These are phyloP conservation scores for Geranium incanum DNA, from an alignment of 441 rosid species.

Conservation along the genomic window DNA sequence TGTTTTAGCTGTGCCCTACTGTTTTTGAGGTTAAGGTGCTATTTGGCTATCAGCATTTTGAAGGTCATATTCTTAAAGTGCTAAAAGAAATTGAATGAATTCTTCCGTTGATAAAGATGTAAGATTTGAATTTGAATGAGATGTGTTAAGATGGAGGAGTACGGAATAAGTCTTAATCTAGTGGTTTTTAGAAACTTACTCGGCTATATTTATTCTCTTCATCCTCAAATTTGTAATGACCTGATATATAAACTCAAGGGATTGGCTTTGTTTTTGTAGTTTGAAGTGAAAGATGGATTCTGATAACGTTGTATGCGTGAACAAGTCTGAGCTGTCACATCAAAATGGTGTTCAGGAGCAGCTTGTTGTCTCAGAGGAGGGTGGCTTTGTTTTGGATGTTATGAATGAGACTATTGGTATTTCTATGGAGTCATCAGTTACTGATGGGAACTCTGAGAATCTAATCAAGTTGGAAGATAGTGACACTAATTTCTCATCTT, in stretches of 20 bases:
- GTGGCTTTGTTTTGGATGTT: slow-evolving; percentile 22
- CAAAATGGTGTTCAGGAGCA: slow-evolving; percentile 42
- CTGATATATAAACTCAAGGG: background rate
- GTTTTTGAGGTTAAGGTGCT: background rate
- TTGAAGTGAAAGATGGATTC: slow-evolving; percentile 59
- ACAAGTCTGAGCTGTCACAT: slow-evolving; percentile 43
- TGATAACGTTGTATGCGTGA: slow-evolving; percentile 28
- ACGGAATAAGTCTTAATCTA: background rate
- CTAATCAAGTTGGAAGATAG: slow-evolving; percentile 29
- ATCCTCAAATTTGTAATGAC: slow-evolving; percentile 13
- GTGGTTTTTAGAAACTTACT: background rate
- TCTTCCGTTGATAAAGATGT: background rate
- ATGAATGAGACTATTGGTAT: slow-evolving; percentile 32
- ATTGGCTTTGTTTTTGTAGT: slow-evolving; percentile 13
- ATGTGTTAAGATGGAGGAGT: background rate
- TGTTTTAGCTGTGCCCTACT: background rate
- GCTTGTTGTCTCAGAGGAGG: slow-evolving; percentile 28
- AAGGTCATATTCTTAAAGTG: background rate
- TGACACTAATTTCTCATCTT: slow-evolving; percentile 18
- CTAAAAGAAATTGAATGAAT: background rate
- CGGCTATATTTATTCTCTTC: slow-evolving; percentile 8
- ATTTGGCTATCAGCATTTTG: background rate
- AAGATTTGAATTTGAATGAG: background rate
- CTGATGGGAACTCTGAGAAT: slow-evolving; percentile 31
- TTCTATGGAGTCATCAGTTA: slow-evolving; percentile 21